Evolutionary conservation across 306 rosid genomes (phyloP).

Genomic region (Sphenostylis stenocarpa): DNA sequence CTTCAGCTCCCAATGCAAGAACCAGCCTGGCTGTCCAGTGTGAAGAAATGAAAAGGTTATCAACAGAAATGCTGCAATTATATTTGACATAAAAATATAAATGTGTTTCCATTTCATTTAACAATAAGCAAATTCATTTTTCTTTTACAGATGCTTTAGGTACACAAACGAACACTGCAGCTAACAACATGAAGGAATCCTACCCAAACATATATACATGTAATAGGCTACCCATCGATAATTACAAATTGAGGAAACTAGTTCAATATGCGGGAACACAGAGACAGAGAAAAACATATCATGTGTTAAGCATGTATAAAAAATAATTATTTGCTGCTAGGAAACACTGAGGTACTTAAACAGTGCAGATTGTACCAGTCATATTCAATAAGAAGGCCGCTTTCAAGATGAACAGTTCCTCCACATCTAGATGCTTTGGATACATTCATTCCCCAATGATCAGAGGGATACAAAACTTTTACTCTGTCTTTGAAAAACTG

Average conservation of each 20-base stretch:
- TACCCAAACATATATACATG: background rate
- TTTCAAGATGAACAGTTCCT: conserved; percentile 87
- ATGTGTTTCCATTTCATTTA: conserved; percentile 17
- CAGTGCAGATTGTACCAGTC: conserved; percentile 68
- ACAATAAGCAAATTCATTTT: conserved; percentile 3
- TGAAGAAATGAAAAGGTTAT: conserved; percentile 37
- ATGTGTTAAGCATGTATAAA: too few relatives aligned
- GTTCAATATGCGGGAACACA: too few relatives aligned
- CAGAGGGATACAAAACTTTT: conserved; percentile 65
- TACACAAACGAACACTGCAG: conserved; percentile 20
- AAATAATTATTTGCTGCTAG: too few relatives aligned
- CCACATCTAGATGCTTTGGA: conserved; percentile 51
- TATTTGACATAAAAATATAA: background rate
- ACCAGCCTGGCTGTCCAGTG: conserved; percentile 94
- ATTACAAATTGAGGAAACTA: conserved; percentile 24
- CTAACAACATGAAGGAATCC: conserved; percentile 16
- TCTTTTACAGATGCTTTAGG: conserved; percentile 24
- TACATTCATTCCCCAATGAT: conserved; percentile 56
- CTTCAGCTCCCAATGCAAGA: conserved; percentile 97
- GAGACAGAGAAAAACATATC: too few relatives aligned
- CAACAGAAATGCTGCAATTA: conserved; percentile 12
- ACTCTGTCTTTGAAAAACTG: conserved; percentile 81
- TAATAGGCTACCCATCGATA: background rate
- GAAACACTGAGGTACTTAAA: conserved; percentile 20
- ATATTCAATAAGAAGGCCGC: conserved; percentile 88